These are phyloP conservation scores for Yamadazyma songkhlaensis DNA, from an alignment of 1,139 yeast genomes.

Conservation along the genomic window DNA sequence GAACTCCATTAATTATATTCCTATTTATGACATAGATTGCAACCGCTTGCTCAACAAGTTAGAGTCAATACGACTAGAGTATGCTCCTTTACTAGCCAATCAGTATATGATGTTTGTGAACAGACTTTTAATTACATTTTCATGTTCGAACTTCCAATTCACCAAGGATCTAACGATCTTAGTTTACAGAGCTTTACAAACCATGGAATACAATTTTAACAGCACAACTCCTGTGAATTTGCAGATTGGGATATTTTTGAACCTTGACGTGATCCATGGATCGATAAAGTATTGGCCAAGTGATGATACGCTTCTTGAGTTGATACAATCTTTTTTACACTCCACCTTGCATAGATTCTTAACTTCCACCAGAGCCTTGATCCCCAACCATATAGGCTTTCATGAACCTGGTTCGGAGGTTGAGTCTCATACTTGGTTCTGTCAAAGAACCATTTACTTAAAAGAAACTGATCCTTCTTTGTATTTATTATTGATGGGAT, in stretches of 20 bases:
- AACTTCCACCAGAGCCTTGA: neutral
- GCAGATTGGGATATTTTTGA: slow-evolving; percentile 11
- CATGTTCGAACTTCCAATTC: slow-evolving; percentile 9
- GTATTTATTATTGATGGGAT: slow-evolving; percentile 13
- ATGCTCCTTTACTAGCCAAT: slow-evolving; percentile 2
- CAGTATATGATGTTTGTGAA: slow-evolving; percentile 7
- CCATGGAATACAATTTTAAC: slow-evolving; percentile 7
- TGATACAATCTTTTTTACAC: neutral
- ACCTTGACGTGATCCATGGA: slow-evolving; percentile 10
- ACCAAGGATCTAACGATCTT: slow-evolving; percentile 4
- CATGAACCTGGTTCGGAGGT: neutral
- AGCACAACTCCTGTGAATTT: slow-evolving; percentile 8
- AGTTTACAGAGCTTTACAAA: slow-evolving; percentile 9
- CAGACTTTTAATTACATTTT: slow-evolving; percentile 8
- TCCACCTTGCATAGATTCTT: neutral
- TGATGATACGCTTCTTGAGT: neutral
- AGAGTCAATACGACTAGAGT: neutral
- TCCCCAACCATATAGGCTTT: neutral
- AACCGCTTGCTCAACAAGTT: neutral
- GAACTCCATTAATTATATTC: slow-evolving; percentile 5
- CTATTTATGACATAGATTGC: slow-evolving; percentile 3
- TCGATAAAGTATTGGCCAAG: slow-evolving; percentile 1
- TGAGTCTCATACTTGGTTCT: slow-evolving; percentile 5
- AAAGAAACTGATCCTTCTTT: slow-evolving; percentile 6
- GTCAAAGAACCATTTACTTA: slow-evolving; percentile 9